Evolutionary conservation across 352 stramenopile genomes (phyloP), one percentile per base, ranked within the genome.

Genomic region (Phytopythium ostracodes): DNA sequence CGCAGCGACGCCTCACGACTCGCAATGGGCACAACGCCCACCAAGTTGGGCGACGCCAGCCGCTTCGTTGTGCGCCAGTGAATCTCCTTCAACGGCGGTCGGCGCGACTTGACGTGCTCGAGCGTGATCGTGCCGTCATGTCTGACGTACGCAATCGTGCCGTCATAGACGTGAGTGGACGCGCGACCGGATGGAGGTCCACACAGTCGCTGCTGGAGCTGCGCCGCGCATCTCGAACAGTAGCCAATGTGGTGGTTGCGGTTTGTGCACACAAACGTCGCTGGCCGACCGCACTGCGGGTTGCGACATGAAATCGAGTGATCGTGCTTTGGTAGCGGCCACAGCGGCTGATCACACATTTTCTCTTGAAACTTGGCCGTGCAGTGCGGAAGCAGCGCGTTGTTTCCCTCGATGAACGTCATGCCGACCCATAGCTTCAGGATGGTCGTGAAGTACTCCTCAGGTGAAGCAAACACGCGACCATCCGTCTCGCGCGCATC

Each of bases 371-470:
- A 65, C 22, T 75, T 77, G 22, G 77, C 65, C 0, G 79, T 82
- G 55, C 88, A 96, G 56, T 90, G 75, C 0, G 88, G 87, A 11
- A 91, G 66, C 24, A 96, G 67, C 17, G 88, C 81, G 50, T 91
- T 87, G 71, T 94, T 86, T 6, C 87, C 88, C 69, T 96, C 88
- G 3, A 88, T 69, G 68, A 96, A 96, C 1, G 88, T 92, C 87
- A 96, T 96, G 2, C 82, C 88, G 25, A 90, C 80, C 85, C 86
- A 94, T 12, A 96, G 57, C 55, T 84, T 76, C 31, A 90, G 72
- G 29, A 87, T 85, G 29, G 75, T 89, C 36, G 75, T 43, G 44
- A 94, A 92, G 43, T 96, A 96, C 36, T 96, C 77, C 7, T 91
- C 76, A 8, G 71, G 73, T 4, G 70, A 88, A 27, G 91, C 68